Conservation (phyloP, 2,329 filamentous ascomycete species). For the Ilyonectria destructans region DNA sequence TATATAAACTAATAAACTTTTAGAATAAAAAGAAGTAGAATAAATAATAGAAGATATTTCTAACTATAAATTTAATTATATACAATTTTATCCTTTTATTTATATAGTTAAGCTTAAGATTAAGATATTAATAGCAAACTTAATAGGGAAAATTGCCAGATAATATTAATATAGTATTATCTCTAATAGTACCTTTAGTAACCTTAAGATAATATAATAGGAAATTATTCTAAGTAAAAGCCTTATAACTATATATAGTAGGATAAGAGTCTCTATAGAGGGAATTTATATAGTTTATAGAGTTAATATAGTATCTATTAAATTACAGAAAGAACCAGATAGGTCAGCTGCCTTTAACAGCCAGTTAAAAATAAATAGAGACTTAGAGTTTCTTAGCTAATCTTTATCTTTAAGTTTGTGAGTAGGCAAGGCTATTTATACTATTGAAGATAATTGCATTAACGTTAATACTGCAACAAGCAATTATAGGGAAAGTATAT, state of each 20-base stretch:
- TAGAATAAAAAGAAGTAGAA: background rate
- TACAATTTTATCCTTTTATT: constrained; percentile 68
- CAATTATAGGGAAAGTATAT: background rate
- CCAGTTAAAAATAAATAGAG: background rate
- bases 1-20: background rate
- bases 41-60: background rate
- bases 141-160: constrained; percentile 61
- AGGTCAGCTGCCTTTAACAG: background rate
- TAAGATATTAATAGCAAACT: constrained; percentile 68
- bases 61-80: constrained; percentile 48
- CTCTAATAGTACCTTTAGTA: constrained; percentile 38
- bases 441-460: background rate
- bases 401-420: background rate
- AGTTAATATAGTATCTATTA: background rate
- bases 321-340: background rate
- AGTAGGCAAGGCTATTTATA: background rate
- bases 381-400: background rate
- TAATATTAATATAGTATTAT: constrained; percentile 39
- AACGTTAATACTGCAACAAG: background rate
- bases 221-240: too few species aligned
- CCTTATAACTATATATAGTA: too few species aligned
- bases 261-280: background rate
- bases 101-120: constrained; percentile 71
- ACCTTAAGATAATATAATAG: too few species aligned
- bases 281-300: background rate